Percentiles rank a stretch among this genome's conserved stretches.
Conservation (phyloP, 495 filamentous ascomycete species). For the Pyrenula aspistea region DNA sequence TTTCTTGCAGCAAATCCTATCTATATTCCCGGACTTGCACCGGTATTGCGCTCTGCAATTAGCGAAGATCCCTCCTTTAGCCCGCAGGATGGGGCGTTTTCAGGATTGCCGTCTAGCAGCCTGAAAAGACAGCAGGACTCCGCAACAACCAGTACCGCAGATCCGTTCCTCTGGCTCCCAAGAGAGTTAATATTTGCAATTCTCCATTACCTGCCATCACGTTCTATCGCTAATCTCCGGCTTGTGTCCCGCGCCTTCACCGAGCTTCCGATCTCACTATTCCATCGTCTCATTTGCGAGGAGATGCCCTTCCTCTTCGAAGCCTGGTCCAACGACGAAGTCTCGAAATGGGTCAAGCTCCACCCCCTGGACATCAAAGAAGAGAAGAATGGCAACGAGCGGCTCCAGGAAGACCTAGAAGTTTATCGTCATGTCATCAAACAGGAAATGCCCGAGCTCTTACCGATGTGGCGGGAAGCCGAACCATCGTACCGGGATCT, state of each 20-base stretch:
- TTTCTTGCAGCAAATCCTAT: conserved; percentile 19
- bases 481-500: background rate
- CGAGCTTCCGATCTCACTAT: conserved; percentile 15
- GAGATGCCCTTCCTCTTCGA: conserved; percentile 26
- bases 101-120: background rate
- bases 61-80: background rate
- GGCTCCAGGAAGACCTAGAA: background rate
- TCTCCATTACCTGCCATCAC: conserved; percentile 6
- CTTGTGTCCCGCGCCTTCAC: conserved; percentile 10
- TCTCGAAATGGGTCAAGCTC: background rate
- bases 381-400: conserved; percentile 1
- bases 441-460: background rate
- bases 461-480: conserved; percentile 1
- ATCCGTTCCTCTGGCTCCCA: conserved; percentile 12
- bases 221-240: conserved; percentile 12
- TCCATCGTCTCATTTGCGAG: conserved; percentile 10
- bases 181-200: conserved; percentile 13
- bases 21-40: conserved; percentile 8
- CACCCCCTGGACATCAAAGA: conserved; percentile 8
- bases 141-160: background rate
- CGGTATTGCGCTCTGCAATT: conserved; percentile 4
- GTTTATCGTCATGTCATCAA: conserved; percentile 1
- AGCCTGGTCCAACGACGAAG: conserved; percentile 8
- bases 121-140: background rate
- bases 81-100: background rate